These are phyloP conservation scores for Phytomonas sp. DNA, from an alignment of 208 protist species.

Conservation along the genomic window DNA sequence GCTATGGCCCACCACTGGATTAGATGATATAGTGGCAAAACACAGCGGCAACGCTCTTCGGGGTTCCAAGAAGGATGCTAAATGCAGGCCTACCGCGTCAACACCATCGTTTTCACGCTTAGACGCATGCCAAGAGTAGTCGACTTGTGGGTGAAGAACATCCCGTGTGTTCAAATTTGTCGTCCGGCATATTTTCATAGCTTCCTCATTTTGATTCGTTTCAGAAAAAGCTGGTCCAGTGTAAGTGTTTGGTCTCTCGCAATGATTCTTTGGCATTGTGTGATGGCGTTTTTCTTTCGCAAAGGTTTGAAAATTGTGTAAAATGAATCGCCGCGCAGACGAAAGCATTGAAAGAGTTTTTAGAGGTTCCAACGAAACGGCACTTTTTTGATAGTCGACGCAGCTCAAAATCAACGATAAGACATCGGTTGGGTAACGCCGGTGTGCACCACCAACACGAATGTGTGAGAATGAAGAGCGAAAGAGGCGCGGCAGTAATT, in stretches of 20 bases:
- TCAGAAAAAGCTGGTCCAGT: background rate
- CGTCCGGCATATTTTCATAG: background rate
- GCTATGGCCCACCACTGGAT: background rate
- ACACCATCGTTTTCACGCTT: background rate
- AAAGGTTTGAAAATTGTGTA: background rate
- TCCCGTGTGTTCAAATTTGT: background rate
- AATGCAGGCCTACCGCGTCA: background rate
- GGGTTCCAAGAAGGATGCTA: background rate
- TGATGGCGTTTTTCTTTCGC: background rate
- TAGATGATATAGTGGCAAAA: background rate
- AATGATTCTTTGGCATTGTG: background rate
- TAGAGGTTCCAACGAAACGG: background rate
- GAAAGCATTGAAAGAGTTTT: constrained; percentile 8
- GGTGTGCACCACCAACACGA: constrained; percentile 22
- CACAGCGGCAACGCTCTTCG: background rate
- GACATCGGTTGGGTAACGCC: constrained; percentile 58
- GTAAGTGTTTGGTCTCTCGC: background rate
- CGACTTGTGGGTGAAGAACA: background rate
- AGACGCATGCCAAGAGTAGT: background rate
- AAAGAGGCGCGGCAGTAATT: constrained; percentile 63
- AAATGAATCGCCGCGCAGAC: background rate
- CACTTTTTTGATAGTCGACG: constrained; percentile 36
- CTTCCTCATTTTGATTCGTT: background rate
- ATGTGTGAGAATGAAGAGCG: constrained; percentile 76
- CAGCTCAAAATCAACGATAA: constrained; percentile 73